These are phyloP conservation scores for Penicillium psychrofluorescens DNA, from an alignment of 495 filamentous ascomycete species.

Conservation along the genomic window DNA sequence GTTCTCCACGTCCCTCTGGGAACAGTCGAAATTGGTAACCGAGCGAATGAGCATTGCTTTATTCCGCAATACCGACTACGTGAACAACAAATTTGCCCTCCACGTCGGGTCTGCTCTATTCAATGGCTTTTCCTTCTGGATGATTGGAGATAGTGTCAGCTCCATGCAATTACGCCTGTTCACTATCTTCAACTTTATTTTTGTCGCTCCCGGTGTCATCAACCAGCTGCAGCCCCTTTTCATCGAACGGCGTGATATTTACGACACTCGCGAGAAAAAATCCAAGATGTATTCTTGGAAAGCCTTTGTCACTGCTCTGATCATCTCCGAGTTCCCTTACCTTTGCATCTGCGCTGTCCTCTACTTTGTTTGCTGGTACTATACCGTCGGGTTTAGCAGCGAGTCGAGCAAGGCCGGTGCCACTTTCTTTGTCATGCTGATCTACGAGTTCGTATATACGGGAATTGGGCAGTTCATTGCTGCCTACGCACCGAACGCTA, in stretches of 20 bases:
- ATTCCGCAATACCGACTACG: constrained; percentile 57
- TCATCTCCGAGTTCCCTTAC: constrained; percentile 48
- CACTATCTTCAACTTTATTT: constrained; percentile 45
- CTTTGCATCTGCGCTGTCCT: constrained; percentile 41
- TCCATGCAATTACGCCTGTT: constrained; percentile 29
- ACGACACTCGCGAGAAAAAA: constrained; percentile 45
- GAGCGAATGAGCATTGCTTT: constrained; percentile 51
- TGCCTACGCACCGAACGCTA: constrained; percentile 50
- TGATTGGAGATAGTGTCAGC: constrained; percentile 20
- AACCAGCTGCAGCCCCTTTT: constrained; percentile 48
- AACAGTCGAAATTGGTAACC: constrained; percentile 51
- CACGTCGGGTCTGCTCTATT: constrained; percentile 30
- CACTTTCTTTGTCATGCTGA: constrained; percentile 49
- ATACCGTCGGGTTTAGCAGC: constrained; percentile 29
- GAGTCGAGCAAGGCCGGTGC: constrained; percentile 40
- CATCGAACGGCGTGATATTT: constrained; percentile 44
- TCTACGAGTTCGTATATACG: constrained; percentile 48
- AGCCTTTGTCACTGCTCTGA: constrained; percentile 41
- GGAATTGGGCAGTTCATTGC: constrained; percentile 58
- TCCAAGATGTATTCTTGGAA: constrained; percentile 51
- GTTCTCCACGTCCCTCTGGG: constrained; percentile 50
- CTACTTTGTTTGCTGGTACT: constrained; percentile 49
- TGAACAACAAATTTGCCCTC: constrained; percentile 51
- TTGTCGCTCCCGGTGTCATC: constrained; percentile 42
- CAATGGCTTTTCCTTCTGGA: constrained; percentile 39